phyloP scores from a whole-genome alignment of 2,329 filamentous ascomycete species.

The Scleromitrula shiraiana region DNA sequence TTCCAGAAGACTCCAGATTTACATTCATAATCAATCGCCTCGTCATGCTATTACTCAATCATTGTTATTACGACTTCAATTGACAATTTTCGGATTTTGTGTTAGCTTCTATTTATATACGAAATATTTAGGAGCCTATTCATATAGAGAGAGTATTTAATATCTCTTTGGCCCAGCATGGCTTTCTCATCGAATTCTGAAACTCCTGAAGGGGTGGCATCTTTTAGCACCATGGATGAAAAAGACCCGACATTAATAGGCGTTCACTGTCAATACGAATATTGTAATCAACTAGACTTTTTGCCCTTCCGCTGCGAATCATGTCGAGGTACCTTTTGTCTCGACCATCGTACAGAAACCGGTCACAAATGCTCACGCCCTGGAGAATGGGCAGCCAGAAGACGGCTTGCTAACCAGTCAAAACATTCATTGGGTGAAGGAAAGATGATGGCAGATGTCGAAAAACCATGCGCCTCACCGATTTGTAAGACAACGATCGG shows the following conservation, averaged over 20 bases:
- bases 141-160: constrained; percentile 9
- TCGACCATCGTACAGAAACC: constrained; percentile 84
- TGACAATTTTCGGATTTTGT: background rate
- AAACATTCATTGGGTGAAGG: constrained; percentile 46
- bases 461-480: constrained; percentile 61
- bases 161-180: constrained; percentile 35
- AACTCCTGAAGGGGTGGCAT: constrained; percentile 40
- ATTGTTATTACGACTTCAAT: background rate
- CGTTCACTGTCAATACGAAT: constrained; percentile 81
- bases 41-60: background rate
- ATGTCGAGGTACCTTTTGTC: constrained; percentile 77
- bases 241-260: constrained; percentile 80
- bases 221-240: constrained; percentile 65
- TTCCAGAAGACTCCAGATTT: constrained; percentile 13
- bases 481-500: constrained; percentile 65
- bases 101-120: background rate
- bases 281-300: constrained; percentile 94
- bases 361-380: constrained; percentile 60
- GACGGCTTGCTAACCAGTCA: constrained; percentile 46
- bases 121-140: background rate
- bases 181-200: constrained; percentile 38
- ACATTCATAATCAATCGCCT: background rate
- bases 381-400: constrained; percentile 55
- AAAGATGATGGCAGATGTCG: constrained; percentile 45
- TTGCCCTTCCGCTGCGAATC: constrained; percentile 91